Percentiles rank a stretch among this genome's conserved stretches.
Conservation (phyloP, 1,284 basidiomycete species). For the Ceratobasidium sp. region DNA sequence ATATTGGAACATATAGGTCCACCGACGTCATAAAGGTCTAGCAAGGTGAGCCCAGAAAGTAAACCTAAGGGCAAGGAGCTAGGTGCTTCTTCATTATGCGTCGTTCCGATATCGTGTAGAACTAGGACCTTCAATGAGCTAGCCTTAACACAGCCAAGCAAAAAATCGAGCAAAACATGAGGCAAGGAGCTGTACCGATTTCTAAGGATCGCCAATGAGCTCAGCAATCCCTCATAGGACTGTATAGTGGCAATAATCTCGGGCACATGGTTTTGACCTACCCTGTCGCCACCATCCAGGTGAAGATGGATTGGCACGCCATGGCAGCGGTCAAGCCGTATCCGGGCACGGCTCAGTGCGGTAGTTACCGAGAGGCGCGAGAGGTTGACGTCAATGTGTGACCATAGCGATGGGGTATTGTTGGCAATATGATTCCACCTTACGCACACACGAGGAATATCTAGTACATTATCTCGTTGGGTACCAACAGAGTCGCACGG, state of each 20-base stretch:
- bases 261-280: neutral
- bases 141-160: neutral
- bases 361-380: neutral
- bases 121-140: neutral
- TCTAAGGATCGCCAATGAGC: neutral
- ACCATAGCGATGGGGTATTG: constrained; percentile 18
- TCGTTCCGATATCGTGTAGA: neutral
- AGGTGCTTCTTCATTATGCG: neutral
- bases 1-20: neutral
- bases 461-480: neutral
- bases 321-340: neutral
- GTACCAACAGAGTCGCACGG: neutral
- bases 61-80: neutral
- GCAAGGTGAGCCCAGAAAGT: neutral
- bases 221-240: neutral
- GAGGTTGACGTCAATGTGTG: constrained; percentile 18
- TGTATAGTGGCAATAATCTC: neutral
- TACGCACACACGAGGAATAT: constrained; percentile 7
- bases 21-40: neutral
- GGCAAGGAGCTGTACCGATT: neutral
- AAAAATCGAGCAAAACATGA: neutral
- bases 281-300: neutral
- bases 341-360: neutral
- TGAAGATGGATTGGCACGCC: neutral
- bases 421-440: constrained; percentile 22